phyloP scores from a whole-genome alignment of 768 basidiomycete species.

The Trametes punicea region DNA sequence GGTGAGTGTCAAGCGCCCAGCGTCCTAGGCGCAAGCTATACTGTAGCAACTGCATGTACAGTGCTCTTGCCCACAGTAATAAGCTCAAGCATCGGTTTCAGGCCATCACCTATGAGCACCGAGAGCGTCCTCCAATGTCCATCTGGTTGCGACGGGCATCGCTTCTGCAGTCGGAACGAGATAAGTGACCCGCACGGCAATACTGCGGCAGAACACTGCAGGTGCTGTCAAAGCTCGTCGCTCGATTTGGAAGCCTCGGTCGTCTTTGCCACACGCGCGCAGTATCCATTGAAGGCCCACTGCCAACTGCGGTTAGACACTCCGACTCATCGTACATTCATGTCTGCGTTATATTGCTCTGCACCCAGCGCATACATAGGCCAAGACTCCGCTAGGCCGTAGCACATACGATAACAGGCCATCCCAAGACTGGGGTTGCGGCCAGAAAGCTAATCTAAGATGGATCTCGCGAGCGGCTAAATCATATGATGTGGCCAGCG shows the following conservation, averaged over 20 bases:
- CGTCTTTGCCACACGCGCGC: not conserved
- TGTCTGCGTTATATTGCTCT: not conserved
- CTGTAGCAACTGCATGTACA: too few species aligned
- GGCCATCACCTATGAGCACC: too few species aligned
- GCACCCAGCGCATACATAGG: not conserved
- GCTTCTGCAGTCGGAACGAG: too few species aligned
- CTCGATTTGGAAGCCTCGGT: not conserved
- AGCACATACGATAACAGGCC: not conserved
- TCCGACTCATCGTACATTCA: not conserved
- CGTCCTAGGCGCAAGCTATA: too few species aligned
- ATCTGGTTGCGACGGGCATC: too few species aligned
- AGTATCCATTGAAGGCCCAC: not conserved
- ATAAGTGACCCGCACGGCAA: too few species aligned
- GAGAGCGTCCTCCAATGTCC: too few species aligned
- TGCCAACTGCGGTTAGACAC: not conserved
- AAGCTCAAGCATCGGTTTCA: too few species aligned
- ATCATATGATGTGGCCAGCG: conserved; percentile 7
- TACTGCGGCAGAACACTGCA: too few species aligned
- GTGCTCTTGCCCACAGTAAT: too few species aligned
- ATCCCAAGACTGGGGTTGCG: conserved; percentile 5
- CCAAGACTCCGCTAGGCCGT: not conserved
- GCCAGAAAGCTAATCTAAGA: conserved; percentile 6
- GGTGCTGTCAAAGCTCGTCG: too few species aligned
- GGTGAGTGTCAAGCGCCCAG: not conserved
- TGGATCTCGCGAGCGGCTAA: conserved; percentile 7